Percentiles rank a stretch among this genome's conserved stretches.
These are phyloP conservation scores for Pyricularia sp. DNA, from an alignment of 2,329 filamentous ascomycete species.

Conservation along the genomic window DNA sequence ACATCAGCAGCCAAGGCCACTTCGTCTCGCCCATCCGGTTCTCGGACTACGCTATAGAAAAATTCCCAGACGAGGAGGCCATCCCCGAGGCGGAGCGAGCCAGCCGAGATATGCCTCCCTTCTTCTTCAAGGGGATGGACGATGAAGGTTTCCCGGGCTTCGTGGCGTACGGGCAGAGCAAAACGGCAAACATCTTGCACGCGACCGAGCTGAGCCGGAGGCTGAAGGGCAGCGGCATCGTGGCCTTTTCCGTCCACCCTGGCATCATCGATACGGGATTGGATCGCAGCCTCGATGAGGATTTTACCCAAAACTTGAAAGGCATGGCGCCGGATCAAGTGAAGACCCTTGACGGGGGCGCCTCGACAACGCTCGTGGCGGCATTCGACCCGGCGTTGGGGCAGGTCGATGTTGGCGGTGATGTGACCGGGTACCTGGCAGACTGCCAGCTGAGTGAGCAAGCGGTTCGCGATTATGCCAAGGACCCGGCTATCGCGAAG, in stretches of 20 bases:
- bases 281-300: conserved; percentile 13
- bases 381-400: conserved; percentile 25
- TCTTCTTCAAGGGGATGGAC: conserved; percentile 7
- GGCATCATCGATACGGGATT: conserved; percentile 18
- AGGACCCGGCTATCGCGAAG: conserved; percentile 22
- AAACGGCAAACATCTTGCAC: conserved; percentile 33
- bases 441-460: conserved; percentile 24
- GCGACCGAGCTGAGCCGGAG: conserved; percentile 19
- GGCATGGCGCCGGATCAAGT: conserved; percentile 15
- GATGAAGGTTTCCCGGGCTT: conserved; percentile 16
- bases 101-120: not conserved
- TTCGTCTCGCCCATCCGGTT: conserved; percentile 24
- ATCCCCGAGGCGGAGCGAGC: conserved; percentile 12
- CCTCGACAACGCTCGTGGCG: conserved; percentile 26
- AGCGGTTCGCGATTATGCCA: conserved; percentile 16
- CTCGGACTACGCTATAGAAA: conserved; percentile 26
- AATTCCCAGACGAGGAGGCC: conserved; percentile 20
- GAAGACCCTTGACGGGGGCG: conserved; percentile 24
- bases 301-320: conserved; percentile 12
- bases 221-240: conserved; percentile 14
- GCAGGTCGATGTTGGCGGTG: conserved; percentile 9
- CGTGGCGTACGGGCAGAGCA: conserved; percentile 32
- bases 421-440: conserved; percentile 23
- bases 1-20: conserved; percentile 26
- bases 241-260: conserved; percentile 21